Conservation (phyloP, 225 moss, liverwort and hornwort species). For the Lunularia cruciata region DNA sequence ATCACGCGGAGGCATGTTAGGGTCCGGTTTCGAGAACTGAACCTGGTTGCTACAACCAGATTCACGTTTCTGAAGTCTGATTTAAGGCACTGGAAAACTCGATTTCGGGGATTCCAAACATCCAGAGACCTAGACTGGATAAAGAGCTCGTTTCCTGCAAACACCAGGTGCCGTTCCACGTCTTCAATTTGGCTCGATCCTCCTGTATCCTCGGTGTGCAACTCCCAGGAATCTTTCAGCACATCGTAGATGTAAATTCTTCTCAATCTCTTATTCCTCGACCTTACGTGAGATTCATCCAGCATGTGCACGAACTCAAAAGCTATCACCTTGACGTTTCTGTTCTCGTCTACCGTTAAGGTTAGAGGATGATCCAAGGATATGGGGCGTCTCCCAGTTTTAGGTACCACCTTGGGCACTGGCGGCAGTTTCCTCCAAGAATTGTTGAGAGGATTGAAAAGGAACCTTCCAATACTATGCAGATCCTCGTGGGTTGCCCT, state of each 20-base stretch:
- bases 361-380: not conserved
- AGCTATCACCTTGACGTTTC: not conserved
- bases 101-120: not conserved
- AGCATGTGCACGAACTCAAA: not conserved
- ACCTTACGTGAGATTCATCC: not conserved
- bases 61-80: not conserved
- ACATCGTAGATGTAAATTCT: conserved; percentile 1
- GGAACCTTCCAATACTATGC: not conserved
- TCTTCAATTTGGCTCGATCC: not conserved
- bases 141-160: conserved; percentile 1
- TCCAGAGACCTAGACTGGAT: not conserved
- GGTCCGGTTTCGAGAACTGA: not conserved
- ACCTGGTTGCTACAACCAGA: too few species aligned
- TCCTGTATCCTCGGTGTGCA: not conserved
- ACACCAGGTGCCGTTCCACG: not conserved
- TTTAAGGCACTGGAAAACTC: not conserved
- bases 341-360: not conserved
- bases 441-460: conserved; percentile 4
- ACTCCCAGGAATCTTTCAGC: not conserved
- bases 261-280: not conserved
- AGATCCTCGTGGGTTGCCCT: not conserved
- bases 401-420: not conserved
- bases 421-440: not conserved
- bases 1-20: not conserved
- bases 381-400: not conserved